phyloP scores from a whole-genome alignment of 495 filamentous ascomycete genomes.

The Penicillium salamii region DNA sequence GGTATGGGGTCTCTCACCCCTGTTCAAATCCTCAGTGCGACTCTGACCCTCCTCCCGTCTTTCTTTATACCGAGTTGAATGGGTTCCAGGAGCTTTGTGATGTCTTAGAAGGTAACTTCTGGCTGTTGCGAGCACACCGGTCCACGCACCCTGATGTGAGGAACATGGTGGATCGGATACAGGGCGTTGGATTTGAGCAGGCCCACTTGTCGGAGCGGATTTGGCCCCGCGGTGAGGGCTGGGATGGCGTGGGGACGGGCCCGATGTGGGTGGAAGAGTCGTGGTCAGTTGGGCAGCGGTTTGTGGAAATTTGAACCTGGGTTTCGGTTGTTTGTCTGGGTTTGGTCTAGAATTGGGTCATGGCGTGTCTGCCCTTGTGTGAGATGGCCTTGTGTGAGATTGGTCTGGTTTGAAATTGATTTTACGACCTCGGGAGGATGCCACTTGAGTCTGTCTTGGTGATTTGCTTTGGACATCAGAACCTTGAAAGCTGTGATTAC shows the following conservation, averaged over 20 bases:
- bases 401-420: no score
- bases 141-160: constrained; percentile 34
- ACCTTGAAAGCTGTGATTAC: no score
- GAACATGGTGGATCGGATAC: constrained; percentile 23
- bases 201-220: constrained; percentile 16
- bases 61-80: constrained; percentile 1
- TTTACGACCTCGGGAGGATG: no score
- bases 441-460: no score
- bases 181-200: constrained; percentile 32
- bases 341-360: no score
- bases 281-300: background rate
- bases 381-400: no score
- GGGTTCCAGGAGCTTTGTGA: constrained; percentile 18
- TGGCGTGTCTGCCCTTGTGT: no score
- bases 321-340: no score
- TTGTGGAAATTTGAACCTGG: no score
- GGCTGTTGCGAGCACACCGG: constrained; percentile 40
- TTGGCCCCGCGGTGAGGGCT: constrained; percentile 36
- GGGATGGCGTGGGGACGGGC: constrained; percentile 31
- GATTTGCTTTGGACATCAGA: no score
- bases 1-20: constrained; percentile 27
- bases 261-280: constrained; percentile 30
- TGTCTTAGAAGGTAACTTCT: constrained; percentile 29
- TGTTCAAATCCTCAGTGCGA: constrained; percentile 26
- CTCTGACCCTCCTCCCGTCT: constrained; percentile 13